Evolutionary conservation across 1,139 yeast species (phyloP).

Genomic region (Trichomonascaceae sp.): DNA sequence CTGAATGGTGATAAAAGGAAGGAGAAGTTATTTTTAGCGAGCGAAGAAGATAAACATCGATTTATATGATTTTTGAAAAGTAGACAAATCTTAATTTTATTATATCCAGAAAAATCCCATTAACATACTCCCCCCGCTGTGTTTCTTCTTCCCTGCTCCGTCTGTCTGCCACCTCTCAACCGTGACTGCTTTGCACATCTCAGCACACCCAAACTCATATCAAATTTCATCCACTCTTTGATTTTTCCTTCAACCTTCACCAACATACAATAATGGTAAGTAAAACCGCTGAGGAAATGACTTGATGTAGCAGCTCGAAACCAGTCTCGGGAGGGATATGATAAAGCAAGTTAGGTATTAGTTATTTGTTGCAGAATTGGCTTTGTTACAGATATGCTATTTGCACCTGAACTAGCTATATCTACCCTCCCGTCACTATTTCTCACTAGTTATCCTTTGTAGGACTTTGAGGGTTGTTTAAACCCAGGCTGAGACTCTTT

Average conservation of each 20-base stretch:
- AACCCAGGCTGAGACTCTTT: conserved; percentile 20
- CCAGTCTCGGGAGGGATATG: not conserved
- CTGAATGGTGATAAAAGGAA: not conserved
- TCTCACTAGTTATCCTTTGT: not conserved
- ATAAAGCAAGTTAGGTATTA: too few species aligned
- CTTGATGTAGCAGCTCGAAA: not conserved
- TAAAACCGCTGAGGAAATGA: not conserved
- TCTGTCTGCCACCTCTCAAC: not conserved
- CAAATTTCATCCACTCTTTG: conserved; percentile 1
- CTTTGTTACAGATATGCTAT: too few species aligned
- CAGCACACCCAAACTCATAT: not conserved
- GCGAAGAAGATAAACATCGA: too few species aligned
- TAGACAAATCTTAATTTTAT: too few species aligned
- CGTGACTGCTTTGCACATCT: conserved; percentile 1
- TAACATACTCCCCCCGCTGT: not conserved
- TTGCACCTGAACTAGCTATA: too few species aligned
- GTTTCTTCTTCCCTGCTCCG: not conserved
- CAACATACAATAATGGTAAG: conserved; percentile 6
- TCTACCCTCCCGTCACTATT: not conserved
- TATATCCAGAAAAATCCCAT: not conserved
- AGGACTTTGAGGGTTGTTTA: not conserved
- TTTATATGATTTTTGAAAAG: too few species aligned
- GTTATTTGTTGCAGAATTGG: too few species aligned
- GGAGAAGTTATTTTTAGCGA: too few species aligned
- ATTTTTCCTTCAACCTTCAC: conserved; percentile 1